Evolutionary conservation across 805 yeast genomes (phyloP), one percentile per base, ranked within the genome.

Genomic region (Zygotorulaspora danielsina): DNA sequence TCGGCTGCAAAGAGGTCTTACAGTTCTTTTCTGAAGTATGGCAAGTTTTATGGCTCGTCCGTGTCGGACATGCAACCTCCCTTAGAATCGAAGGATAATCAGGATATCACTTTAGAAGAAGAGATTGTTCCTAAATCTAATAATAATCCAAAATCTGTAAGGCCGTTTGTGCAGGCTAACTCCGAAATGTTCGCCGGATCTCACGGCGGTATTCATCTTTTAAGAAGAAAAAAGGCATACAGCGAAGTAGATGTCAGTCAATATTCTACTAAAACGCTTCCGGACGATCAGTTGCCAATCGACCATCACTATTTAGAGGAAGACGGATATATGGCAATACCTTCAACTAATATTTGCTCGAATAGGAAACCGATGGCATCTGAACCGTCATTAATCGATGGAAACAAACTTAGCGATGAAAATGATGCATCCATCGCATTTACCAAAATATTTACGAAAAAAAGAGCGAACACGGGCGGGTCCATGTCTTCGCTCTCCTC

Each of bases 351-450:
- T 4, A 6, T 26, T 10, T 31, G 25, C 25, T 12, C 40, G 19
- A 18, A 36, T 19, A 13, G 30, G n/a, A 29, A 36, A 24, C 15
- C 21, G 12, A 13, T 15, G 15, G 8, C 24, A 2, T 16, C 46
- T 15, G 46, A 39, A 30, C 35, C 38, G 9, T 25, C 38, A 15
- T 15, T 29, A 9, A 17, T 21, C 21, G 41, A 29, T 12, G 22
- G 34, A 21, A 7, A 21, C 10, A 43, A 28, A 27, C 32, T 37
- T 20, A 39, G 36, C 19, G 63, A 59, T 38, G 65, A 60, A 31
- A 61, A 61, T 43, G 66, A 61, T 45, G 66, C 66, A 4, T 57
- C 65, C 6, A 50, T 60, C 19, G 66, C 64, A 39, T 61, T 61
- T 32, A 58, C 58, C 37, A 61, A 59, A 37, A 50, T 61, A 50